Evolutionary conservation across 2,329 filamentous ascomycete species (phyloP).

Genomic region (Aspergillus sojae): DNA sequence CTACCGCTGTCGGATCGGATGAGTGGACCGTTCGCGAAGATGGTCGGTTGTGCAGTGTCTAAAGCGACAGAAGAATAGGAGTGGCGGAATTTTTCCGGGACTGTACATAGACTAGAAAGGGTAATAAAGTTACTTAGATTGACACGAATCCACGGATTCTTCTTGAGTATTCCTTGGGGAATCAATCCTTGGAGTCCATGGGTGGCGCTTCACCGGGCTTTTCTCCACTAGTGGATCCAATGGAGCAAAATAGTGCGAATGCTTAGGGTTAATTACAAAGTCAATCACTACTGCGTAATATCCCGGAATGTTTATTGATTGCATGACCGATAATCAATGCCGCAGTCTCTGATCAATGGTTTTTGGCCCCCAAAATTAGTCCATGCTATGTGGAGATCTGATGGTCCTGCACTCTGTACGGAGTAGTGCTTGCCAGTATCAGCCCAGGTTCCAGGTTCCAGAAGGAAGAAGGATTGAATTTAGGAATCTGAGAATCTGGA

Average conservation of each 20-base stretch:
- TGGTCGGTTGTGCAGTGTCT: constrained; percentile 44
- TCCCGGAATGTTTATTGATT: not conserved
- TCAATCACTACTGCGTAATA: not conserved
- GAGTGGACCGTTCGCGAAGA: constrained; percentile 43
- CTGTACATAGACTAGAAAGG: not conserved
- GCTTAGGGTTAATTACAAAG: not conserved
- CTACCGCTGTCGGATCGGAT: constrained; percentile 56
- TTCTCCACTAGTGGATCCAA: not conserved
- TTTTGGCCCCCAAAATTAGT: not conserved
- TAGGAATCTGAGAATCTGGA: no score
- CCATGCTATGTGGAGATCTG: not conserved
- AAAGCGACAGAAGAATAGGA: not conserved
- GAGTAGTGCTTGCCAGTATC: not conserved
- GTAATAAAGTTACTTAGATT: not conserved
- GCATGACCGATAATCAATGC: not conserved
- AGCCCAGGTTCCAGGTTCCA: no score
- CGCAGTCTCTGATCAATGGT: not conserved
- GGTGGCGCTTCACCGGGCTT: not conserved
- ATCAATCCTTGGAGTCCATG: not conserved
- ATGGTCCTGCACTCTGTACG: no score
- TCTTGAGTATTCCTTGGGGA: not conserved
- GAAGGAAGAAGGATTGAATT: not conserved
- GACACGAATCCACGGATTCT: not conserved
- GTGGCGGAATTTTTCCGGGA: not conserved
- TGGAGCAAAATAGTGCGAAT: not conserved